A percentile compares a stretch with the other conserved stretches of the same genome.
These are phyloP conservation scores for Aspergillus luchuensis DNA, from an alignment of 2,329 filamentous ascomycete species.

Conservation along the genomic window DNA sequence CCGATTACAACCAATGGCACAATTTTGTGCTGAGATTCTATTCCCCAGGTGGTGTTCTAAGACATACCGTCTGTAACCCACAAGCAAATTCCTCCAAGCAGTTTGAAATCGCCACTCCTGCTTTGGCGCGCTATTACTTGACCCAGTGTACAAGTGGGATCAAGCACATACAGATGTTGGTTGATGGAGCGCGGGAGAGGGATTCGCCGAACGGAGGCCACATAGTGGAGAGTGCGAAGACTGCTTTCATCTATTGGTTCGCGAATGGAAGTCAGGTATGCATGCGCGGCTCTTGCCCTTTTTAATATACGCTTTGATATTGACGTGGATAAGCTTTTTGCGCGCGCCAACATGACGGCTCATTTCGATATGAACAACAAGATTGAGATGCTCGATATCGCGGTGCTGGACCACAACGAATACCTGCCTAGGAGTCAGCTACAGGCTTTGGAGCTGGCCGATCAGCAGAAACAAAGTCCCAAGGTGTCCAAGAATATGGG, in stretches of 20 bases:
- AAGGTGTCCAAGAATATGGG: constrained; percentile 59
- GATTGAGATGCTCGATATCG: constrained; percentile 83
- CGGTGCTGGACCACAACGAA: constrained; percentile 75
- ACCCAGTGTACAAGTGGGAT: constrained; percentile 88
- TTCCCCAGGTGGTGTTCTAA: constrained; percentile 72
- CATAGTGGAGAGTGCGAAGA: constrained; percentile 73
- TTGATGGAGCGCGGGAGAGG: constrained; percentile 67
- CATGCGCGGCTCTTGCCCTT: not conserved
- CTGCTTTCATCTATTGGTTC: constrained; percentile 88
- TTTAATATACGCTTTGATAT: not conserved
- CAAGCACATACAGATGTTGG: constrained; percentile 78
- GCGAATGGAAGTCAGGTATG: constrained; percentile 78
- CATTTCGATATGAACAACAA: constrained; percentile 78
- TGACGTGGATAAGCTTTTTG: constrained; percentile 62
- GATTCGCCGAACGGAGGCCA: constrained; percentile 65
- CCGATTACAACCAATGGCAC: constrained; percentile 76
- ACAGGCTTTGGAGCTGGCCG: constrained; percentile 52
- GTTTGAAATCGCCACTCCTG: constrained; percentile 81
- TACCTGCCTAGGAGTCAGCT: constrained; percentile 71
- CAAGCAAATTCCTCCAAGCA: constrained; percentile 67
- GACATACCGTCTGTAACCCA: constrained; percentile 63
- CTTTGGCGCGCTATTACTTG: constrained; percentile 84
- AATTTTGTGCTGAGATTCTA: constrained; percentile 81
- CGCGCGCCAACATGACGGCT: constrained; percentile 73
- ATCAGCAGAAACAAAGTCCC: constrained; percentile 60